Evolutionary conservation across 2,329 filamentous ascomycete genomes (phyloP), one percentile per base, ranked within the genome.

Genomic region (Colletotrichum gigasporum): DNA sequence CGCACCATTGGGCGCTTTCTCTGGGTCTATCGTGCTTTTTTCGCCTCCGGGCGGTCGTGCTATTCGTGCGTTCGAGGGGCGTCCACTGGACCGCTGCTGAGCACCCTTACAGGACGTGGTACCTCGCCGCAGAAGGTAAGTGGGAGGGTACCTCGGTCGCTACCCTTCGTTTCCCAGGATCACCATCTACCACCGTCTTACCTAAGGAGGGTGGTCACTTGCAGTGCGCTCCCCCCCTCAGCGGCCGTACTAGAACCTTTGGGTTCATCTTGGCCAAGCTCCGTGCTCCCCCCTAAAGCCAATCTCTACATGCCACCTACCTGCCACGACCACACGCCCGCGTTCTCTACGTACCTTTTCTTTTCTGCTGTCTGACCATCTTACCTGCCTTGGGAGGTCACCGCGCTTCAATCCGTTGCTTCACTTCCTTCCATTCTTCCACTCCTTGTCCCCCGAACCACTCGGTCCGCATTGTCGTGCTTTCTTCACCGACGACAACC

Each of bases 341-440:
- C n/a, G 11, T 48, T 57, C 51, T 63, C 58, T 45, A 64, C 56
- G 57, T 63, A 55, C 30, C 28, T 20, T 39, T 20, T 54, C 45
- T 52, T 41, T 57, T 47, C 42, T 51, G 22, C 50, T 37, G n/a
- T 51, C 39, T 62, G 12, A 44, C 32, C 45, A 32, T 44, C 58
- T 32, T 37, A 26, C 45, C 24, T 44, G 45, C 9, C 39, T 39
- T 39, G 30, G 30, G n/a, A n/a, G n/a, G n/a, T n/a, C n/a, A 16
- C 18, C 32, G 24, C 42, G 11, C 57, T 52, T 41, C 14, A 47
- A 45, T 45, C 37, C 47, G 50, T 42, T 37, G 26, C 41, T 5
- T 39, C 24, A 20, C 34, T 48, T 53, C 18, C 30, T 50, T 34
- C 26, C 35, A 12, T 54, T 65, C 48, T 44, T 55, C 22, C 56